A percentile compares a stretch with the other conserved stretches of the same genome.
Conservation (phyloP, 2,329 filamentous ascomycete species). For the Aspergillus chevalieri region DNA sequence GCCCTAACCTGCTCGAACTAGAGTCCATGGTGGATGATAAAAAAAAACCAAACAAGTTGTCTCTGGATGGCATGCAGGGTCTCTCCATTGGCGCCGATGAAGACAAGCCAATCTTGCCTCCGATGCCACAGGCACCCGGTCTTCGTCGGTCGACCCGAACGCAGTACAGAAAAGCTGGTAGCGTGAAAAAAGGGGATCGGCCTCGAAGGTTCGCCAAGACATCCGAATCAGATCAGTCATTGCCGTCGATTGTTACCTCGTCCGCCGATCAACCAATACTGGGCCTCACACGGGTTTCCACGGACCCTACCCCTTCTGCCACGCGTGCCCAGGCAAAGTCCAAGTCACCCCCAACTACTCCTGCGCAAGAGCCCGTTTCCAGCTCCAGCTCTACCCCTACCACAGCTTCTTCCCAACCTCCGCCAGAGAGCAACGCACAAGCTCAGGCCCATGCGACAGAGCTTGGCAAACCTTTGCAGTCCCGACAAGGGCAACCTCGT, state of each 20-base stretch:
- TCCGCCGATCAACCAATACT: slow-evolving; percentile 29
- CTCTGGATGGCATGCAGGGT: slow-evolving; percentile 36
- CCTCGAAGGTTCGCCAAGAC: slow-evolving; percentile 61
- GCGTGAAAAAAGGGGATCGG: slow-evolving; percentile 71
- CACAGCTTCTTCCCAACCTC: slow-evolving; percentile 21
- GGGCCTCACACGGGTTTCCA: slow-evolving; percentile 30
- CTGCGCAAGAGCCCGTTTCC: slow-evolving; percentile 2
- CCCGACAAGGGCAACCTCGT: slow-evolving; percentile 50
- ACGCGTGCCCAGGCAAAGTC: slow-evolving; percentile 44
- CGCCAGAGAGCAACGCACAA: slow-evolving; percentile 21
- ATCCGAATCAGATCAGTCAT: slow-evolving; percentile 55
- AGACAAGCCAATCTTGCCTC: slow-evolving; percentile 81
- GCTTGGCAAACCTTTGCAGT: slow-evolving; percentile 30
- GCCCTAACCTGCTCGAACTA: slow-evolving; percentile 62
- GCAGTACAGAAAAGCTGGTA: slow-evolving; percentile 75
- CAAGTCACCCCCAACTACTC: slow-evolving; percentile 17
- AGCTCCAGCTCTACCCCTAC: background rate
- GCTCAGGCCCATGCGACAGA: slow-evolving; percentile 22
- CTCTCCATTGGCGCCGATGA: slow-evolving; percentile 47
- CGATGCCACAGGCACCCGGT: slow-evolving; percentile 66
- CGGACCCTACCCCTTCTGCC: slow-evolving; percentile 27
- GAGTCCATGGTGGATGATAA: slow-evolving; percentile 81
- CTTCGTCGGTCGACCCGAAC: slow-evolving; percentile 86
- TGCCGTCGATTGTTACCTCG: slow-evolving; percentile 29
- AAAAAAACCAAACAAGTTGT: slow-evolving; percentile 57